Conservation (phyloP, 31 red algal genomes). For the Asparagopsis taxiformis region DNA sequence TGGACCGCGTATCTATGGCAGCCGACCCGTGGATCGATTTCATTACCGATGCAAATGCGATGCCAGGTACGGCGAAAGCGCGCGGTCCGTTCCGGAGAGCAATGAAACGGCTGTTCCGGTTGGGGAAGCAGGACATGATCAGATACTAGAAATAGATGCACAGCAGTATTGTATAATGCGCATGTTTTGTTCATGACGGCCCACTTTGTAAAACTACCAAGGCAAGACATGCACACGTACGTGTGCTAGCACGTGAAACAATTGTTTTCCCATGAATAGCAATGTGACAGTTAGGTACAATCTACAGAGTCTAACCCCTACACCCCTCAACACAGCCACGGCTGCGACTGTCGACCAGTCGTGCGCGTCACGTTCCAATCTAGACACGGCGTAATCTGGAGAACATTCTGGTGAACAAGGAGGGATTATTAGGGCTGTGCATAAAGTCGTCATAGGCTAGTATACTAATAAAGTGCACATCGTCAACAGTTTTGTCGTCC, state of each 20-base stretch:
- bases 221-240: no score
- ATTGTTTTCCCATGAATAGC: no score
- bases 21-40: conserved; percentile 71
- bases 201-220: no score
- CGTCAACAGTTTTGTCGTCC: conserved; percentile 6
- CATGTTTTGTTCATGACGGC: no score
- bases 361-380: background rate
- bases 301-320: background rate
- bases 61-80: background rate
- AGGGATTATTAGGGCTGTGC: conserved; percentile 15
- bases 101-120: background rate
- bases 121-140: background rate
- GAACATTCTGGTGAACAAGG: conserved; percentile 9
- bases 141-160: conserved; percentile 8
- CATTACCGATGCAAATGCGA: conserved; percentile 32
- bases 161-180: no score
- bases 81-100: conserved; percentile 1
- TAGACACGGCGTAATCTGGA: conserved; percentile 8
- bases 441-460: conserved; percentile 16
- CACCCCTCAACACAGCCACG: background rate
- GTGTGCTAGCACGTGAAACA: no score
- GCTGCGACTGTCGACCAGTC: background rate
- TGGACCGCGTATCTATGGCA: conserved; percentile 62
- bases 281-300: no score
- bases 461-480: conserved; percentile 22